Conservation (phyloP, 23 red algal genomes). For the Gracilaria caudata region DNA sequence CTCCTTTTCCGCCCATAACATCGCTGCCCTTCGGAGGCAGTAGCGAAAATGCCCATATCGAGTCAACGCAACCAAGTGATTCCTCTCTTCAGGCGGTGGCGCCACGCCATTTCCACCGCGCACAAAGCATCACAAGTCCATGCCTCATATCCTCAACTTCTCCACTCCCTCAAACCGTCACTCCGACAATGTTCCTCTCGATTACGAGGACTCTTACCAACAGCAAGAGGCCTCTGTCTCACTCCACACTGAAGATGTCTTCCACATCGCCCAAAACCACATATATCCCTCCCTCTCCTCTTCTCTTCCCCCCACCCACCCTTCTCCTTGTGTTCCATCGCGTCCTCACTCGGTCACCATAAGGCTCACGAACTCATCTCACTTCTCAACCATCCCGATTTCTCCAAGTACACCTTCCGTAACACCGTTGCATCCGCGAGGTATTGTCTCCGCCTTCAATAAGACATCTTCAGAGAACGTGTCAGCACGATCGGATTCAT, state of each 20-base stretch:
- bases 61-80: neutral
- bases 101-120: neutral
- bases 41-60: neutral
- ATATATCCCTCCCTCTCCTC: no score
- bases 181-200: neutral
- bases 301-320: no score
- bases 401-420: neutral
- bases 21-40: neutral
- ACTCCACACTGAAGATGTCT: neutral
- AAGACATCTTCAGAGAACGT: neutral
- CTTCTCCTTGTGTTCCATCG: neutral
- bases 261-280: neutral
- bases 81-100: neutral
- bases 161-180: neutral
- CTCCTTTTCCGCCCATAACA: neutral
- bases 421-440: neutral
- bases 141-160: neutral
- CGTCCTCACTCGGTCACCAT: neutral
- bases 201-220: neutral
- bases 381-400: neutral
- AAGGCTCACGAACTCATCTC: neutral
- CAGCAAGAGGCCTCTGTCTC: neutral
- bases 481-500: conserved; percentile 9
- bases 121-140: conserved; percentile 13
- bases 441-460: neutral